phyloP scores from a whole-genome alignment of 164 flowering plant species.

The Vitis cinerea region DNA sequence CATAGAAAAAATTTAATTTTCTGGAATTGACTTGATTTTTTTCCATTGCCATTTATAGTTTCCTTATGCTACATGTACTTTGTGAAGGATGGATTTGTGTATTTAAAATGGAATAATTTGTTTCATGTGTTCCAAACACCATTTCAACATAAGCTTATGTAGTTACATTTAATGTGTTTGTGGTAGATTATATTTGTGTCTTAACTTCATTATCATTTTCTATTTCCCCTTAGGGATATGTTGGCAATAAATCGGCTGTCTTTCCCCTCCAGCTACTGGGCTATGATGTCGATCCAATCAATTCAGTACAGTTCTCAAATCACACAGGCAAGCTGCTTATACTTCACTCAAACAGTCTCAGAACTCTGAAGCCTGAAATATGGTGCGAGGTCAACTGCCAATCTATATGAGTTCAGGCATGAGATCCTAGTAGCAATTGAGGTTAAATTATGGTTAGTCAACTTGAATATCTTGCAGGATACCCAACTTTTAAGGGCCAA shows the following conservation, averaged over 20 bases:
- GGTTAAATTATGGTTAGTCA: constrained; percentile 20
- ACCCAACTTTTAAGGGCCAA: constrained; percentile 97
- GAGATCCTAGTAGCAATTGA: constrained; percentile 17
- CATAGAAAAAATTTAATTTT: too few species aligned
- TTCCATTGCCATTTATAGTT: not conserved
- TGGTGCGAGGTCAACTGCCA: constrained; percentile 43
- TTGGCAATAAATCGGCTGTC: constrained; percentile 98
- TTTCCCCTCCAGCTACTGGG: constrained; percentile 97
- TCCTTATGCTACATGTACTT: not conserved
- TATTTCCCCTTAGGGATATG: constrained; percentile 69
- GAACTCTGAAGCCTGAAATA: constrained; percentile 44
- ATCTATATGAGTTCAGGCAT: constrained; percentile 37
- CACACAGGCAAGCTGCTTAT: constrained; percentile 97
- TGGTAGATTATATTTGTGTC: not conserved
- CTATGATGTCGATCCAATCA: constrained; percentile 95
- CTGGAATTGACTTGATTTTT: too few species aligned
- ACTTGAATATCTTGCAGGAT: constrained; percentile 57
- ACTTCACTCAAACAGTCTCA: constrained; percentile 43
- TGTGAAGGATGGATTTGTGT: not conserved
- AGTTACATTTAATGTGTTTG: not conserved
- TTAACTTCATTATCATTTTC: not conserved
- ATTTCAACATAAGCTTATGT: not conserved
- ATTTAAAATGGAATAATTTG: not conserved
- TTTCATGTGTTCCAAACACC: not conserved
- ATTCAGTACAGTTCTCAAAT: constrained; percentile 98